Conservation (phyloP, 129 eudicot species). For the Arctium lappa region DNA sequence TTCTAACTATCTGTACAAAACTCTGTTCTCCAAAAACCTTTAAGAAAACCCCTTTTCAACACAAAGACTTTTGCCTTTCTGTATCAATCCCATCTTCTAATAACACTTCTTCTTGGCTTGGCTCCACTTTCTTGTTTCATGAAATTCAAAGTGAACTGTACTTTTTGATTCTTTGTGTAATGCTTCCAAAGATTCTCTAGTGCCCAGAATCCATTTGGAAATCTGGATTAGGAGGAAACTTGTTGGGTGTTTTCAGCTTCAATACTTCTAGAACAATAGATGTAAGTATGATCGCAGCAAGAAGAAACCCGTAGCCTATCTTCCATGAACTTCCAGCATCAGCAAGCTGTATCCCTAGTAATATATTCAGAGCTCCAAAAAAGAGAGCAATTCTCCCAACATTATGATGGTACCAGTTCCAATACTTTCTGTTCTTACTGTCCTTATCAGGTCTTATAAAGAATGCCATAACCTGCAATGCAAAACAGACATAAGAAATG, state of each 20-base stretch:
- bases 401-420: slow-evolving; percentile 85
- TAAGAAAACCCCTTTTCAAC: slow-evolving; percentile 10
- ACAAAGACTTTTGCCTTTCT: slow-evolving; percentile 23
- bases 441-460: slow-evolving; percentile 67
- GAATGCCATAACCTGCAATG: slow-evolving; percentile 75
- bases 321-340: slow-evolving; percentile 72
- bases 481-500: slow-evolving; percentile 6
- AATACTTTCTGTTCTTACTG: slow-evolving; percentile 67
- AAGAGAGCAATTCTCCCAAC: slow-evolving; percentile 68
- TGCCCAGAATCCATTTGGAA: slow-evolving; percentile 49
- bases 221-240: slow-evolving; percentile 38
- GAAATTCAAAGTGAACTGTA: neutral
- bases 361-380: slow-evolving; percentile 70
- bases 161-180: neutral
- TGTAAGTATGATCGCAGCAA: slow-evolving; percentile 41
- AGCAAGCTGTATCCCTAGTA: slow-evolving; percentile 76
- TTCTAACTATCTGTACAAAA: slow-evolving; percentile 25
- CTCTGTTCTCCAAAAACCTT: slow-evolving; percentile 32
- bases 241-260: slow-evolving; percentile 43
- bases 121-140: neutral
- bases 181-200: neutral
- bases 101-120: slow-evolving; percentile 9
- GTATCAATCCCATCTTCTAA: slow-evolving; percentile 11
- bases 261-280: slow-evolving; percentile 64
- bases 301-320: slow-evolving; percentile 78